These are phyloP conservation scores for Fusarium pseudocircinatum DNA, from an alignment of 2,329 filamentous ascomycete genomes.

Conservation along the genomic window DNA sequence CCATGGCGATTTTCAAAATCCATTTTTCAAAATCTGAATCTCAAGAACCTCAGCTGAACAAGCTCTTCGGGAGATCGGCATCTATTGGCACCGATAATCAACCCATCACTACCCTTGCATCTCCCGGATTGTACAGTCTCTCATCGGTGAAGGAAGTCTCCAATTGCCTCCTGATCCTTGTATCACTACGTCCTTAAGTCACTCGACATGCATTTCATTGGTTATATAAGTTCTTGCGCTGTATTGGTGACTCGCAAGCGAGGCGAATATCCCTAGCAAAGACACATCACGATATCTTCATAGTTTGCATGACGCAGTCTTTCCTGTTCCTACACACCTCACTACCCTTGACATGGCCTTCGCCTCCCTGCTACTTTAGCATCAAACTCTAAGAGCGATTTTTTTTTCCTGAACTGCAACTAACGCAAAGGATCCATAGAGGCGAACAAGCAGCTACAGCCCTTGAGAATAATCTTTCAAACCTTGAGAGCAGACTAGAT, in stretches of 20 bases:
- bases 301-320: neutral
- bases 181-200: neutral
- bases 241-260: neutral
- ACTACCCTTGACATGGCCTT: neutral
- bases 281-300: neutral
- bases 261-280: neutral
- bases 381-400: neutral
- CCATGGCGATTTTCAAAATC: neutral
- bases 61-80: conserved; percentile 3
- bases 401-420: conserved; percentile 1
- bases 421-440: conserved; percentile 47
- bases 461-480: conserved; percentile 63
- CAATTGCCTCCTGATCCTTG: neutral
- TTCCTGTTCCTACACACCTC: neutral
- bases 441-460: conserved; percentile 64
- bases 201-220: neutral
- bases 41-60: neutral
- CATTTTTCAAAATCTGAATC: neutral
- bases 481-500: conserved; percentile 65
- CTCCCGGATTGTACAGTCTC: neutral
- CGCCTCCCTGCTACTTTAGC: neutral
- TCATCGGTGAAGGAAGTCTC: neutral
- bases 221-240: neutral
- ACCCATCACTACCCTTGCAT: neutral
- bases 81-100: neutral